Conservation (phyloP, 257 asterid species). For the Striga asiatica region DNA sequence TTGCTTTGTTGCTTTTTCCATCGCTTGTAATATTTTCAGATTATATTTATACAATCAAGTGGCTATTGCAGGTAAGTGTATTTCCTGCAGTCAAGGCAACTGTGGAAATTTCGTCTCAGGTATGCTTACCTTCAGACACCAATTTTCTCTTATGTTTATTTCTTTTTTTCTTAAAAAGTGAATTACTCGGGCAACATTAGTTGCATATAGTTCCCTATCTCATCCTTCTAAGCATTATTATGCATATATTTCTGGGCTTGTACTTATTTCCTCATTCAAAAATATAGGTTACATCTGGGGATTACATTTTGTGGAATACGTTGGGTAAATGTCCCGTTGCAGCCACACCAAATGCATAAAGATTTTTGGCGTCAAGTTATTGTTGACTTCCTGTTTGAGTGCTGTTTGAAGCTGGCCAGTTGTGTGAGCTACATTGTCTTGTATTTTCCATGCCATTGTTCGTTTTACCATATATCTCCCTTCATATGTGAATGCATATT, state of each 20-base stretch:
- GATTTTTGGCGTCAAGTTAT: not conserved
- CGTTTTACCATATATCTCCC: too few species aligned
- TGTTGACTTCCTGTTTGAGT: slow-evolving; percentile 8
- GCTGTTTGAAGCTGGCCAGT: not conserved
- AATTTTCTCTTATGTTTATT: too few species aligned
- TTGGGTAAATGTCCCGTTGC: slow-evolving; percentile 84
- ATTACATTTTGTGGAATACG: slow-evolving; percentile 87
- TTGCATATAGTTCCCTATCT: too few species aligned
- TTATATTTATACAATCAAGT: slow-evolving; percentile 8
- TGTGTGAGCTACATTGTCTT: slow-evolving; percentile 5
- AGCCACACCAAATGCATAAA: slow-evolving; percentile 48
- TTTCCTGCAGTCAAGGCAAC: slow-evolving; percentile 92
- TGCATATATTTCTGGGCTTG: not conserved
- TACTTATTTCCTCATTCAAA: not conserved
- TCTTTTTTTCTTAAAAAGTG: too few species aligned
- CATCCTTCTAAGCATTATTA: not conserved
- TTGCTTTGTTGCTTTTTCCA: not conserved
- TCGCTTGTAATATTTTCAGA: slow-evolving; percentile 1
- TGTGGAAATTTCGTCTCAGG: slow-evolving; percentile 81
- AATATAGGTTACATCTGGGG: slow-evolving; percentile 77
- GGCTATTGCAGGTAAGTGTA: slow-evolving; percentile 54
- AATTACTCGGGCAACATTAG: too few species aligned
- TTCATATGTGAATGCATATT: too few species aligned
- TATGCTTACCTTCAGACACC: too few species aligned
- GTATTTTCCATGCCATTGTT: not conserved